Conservation (phyloP, 2,329 filamentous ascomycete genomes). For the Colletotrichum truncatum region DNA sequence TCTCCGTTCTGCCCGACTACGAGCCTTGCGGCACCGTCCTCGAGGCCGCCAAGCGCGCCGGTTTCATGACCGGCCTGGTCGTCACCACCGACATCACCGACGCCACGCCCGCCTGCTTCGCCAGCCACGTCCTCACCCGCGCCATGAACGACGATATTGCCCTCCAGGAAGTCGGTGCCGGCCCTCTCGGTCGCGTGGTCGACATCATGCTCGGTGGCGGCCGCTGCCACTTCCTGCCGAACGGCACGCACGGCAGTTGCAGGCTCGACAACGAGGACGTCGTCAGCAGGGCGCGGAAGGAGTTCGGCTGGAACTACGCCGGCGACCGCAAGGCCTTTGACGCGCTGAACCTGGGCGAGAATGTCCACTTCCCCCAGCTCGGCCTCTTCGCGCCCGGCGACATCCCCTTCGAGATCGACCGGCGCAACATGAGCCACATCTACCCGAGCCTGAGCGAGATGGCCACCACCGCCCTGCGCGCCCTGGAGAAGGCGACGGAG, state of each 20-base stretch:
- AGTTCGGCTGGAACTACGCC: constrained; percentile 83
- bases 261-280: constrained; percentile 82
- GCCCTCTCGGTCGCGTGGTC: constrained; percentile 85
- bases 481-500: constrained; percentile 82
- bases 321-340: constrained; percentile 80
- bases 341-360: constrained; percentile 71
- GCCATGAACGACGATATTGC: constrained; percentile 90
- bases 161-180: constrained; percentile 88
- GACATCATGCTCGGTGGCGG: constrained; percentile 95
- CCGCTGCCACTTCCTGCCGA: constrained; percentile 91
- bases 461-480: constrained; percentile 81
- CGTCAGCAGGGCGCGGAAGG: constrained; percentile 74
- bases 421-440: constrained; percentile 77
- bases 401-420: constrained; percentile 94
- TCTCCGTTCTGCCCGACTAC: constrained; percentile 86
- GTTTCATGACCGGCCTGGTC: constrained; percentile 92
- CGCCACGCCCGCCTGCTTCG: constrained; percentile 95
- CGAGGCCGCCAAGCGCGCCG: constrained; percentile 91
- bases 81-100: constrained; percentile 96
- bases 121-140: constrained; percentile 83
- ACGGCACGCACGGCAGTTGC: constrained; percentile 83
- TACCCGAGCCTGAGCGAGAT: constrained; percentile 95
- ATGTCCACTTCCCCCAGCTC: constrained; percentile 80
- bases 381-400: constrained; percentile 86
- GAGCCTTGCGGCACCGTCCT: constrained; percentile 90